Evolutionary conservation across 345 rosid genomes (phyloP).

Genomic region (Hypericum androsaemum): DNA sequence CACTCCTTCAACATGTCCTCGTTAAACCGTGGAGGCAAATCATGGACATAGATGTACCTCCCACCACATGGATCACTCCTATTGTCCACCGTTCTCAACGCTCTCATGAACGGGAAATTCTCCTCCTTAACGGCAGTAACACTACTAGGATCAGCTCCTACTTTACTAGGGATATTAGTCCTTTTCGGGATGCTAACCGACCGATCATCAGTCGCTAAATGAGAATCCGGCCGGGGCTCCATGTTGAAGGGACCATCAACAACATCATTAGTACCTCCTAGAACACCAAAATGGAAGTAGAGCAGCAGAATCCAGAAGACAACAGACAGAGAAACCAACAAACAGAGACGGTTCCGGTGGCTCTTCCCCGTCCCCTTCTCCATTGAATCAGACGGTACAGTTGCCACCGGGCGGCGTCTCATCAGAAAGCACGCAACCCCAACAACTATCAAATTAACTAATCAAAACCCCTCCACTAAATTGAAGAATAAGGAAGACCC

Average conservation of each 20-base stretch:
- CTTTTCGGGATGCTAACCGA: not conserved
- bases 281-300: conserved; percentile 56
- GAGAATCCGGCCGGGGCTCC: conserved; percentile 16
- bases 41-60: conserved; percentile 68
- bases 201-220: conserved; percentile 11
- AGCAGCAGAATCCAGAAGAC: conserved; percentile 59
- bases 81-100: conserved; percentile 62
- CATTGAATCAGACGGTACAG: conserved; percentile 30
- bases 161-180: not conserved
- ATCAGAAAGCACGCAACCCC: conserved; percentile 21
- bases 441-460: conserved; percentile 13
- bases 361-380: conserved; percentile 53
- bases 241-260: conserved; percentile 28
- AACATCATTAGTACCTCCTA: conserved; percentile 19
- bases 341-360: conserved; percentile 43
- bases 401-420: conserved; percentile 60
- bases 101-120: conserved; percentile 45
- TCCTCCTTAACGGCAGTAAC: conserved; percentile 13
- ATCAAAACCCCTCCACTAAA: conserved; percentile 6
- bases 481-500: conserved; percentile 11
- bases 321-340: conserved; percentile 41
- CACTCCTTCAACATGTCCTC: conserved; percentile 83
- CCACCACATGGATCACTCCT: conserved; percentile 81
- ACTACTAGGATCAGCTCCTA: conserved; percentile 3
- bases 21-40: conserved; percentile 68